Conservation (phyloP, 202 grass and related monocot species). For the Cymbopogon flexuosus region DNA sequence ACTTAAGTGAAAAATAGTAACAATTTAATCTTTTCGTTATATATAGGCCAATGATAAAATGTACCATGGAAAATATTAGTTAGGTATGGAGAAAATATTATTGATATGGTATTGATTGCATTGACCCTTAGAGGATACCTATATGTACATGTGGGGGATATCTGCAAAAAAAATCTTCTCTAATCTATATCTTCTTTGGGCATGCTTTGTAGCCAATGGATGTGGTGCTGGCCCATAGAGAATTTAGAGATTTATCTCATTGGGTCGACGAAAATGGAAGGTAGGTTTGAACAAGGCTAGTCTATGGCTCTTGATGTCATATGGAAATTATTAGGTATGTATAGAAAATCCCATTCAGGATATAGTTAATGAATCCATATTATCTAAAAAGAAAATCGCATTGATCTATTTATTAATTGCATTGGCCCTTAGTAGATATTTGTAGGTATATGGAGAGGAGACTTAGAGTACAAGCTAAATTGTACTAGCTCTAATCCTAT, state of each 20-base stretch:
- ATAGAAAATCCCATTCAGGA: neutral
- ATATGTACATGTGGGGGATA: neutral
- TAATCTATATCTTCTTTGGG: neutral
- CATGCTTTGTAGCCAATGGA: neutral
- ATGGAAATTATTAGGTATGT: neutral
- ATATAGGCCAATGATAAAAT: neutral
- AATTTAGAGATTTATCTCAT: neutral
- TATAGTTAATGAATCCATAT: too few species aligned
- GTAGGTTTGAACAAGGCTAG: neutral
- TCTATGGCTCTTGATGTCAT: neutral
- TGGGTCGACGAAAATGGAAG: neutral
- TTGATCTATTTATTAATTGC: neutral
- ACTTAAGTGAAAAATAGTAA: neutral
- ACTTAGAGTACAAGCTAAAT: neutral
- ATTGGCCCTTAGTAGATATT: neutral
- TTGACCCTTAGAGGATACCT: neutral
- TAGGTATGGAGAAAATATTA: neutral
- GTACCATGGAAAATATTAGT: neutral
- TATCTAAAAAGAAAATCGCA: neutral
- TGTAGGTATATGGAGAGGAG: neutral
- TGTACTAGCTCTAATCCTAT: neutral
- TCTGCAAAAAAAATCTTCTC: neutral
- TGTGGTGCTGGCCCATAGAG: neutral
- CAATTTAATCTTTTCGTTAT: too few species aligned
- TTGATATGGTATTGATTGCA: neutral